Percentiles rank a stretch among this genome's conserved stretches.
Evolutionary conservation across 306 rosid genomes (phyloP).

Genomic region (Dalbergia cochinchinensis): DNA sequence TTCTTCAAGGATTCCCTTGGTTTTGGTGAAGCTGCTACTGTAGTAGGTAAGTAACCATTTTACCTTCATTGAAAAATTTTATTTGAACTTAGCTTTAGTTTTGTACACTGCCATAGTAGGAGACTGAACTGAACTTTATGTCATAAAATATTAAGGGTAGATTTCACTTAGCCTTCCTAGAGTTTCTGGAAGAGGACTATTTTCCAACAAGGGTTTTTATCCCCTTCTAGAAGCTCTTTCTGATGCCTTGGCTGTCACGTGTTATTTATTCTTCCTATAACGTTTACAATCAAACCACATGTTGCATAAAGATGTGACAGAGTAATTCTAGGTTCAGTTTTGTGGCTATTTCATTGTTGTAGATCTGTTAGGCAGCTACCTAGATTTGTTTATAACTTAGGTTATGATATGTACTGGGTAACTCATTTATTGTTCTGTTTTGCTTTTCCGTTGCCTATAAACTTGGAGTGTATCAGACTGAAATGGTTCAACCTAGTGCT

Average conservation of each 20-base stretch:
- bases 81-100: neutral
- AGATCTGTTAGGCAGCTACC: too few relatives aligned
- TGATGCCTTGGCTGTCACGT: neutral
- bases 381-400: too few relatives aligned
- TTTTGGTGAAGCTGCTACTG: conserved; percentile 82
- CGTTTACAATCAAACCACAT: neutral
- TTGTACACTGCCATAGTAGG: neutral
- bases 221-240: neutral
- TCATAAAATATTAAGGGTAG: conserved; percentile 25
- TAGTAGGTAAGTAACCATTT: conserved; percentile 62
- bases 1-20: conserved; percentile 90
- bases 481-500: too few relatives aligned
- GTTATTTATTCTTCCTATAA: neutral
- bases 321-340: too few relatives aligned
- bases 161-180: neutral
- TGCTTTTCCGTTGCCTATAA: too few relatives aligned
- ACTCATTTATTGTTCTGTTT: too few relatives aligned
- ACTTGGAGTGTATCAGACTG: too few relatives aligned
- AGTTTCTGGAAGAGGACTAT: neutral
- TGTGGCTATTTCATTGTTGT: too few relatives aligned
- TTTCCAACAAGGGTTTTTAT: neutral
- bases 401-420: too few relatives aligned
- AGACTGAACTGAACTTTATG: neutral
- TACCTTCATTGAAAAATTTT: neutral
- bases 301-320: too few relatives aligned